Evolutionary conservation across 345 rosid species (phyloP), one percentile per base, ranked within the genome.

Genomic region (Limnanthes douglasii): DNA sequence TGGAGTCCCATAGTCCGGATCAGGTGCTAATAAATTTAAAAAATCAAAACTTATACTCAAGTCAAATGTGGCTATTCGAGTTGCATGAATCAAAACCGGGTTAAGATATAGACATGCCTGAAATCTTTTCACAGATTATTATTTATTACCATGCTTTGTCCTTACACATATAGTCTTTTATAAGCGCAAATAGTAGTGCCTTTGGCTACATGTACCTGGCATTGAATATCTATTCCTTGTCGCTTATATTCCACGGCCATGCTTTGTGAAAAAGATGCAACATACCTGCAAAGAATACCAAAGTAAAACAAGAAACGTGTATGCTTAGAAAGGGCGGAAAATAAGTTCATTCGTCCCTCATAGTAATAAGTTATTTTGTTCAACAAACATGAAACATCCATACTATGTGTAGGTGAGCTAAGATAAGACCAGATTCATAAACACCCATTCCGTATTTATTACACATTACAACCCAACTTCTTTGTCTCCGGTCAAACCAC

Each of bases 191-290:
- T n/a, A n/a, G n/a, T n/a, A n/a, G n/a, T n/a, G n/a, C n/a, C n/a
- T 7, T 21, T 3, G 24, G 7, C 7, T 21, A 35, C 11, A 5
- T 27, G 22, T 20, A 69, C 77, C 69, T 74, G 73, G 41, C 75
- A 70, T 23, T 67, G 75, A 9, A 67, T 31, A 32, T 70, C 64
- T 5, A 70, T 48, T 39, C 78, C 70, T 0, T 46, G 44, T 21
- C 48, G 21, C 53, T 51, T 46, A 41, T 67, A 74, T 14, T 74
- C 78, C 20, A 62, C 9, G 27, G 6, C 18, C 9, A 64, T 50
- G 49, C 54, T 45, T 45, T 37, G 63, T 20, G 73, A 70, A 29
- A 70, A 57, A 62, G 51, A 57, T 5, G 58, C 54, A 11, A 64
- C 32, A 23, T 64, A 67, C 44, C 75, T 74, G 56, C 2, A 4